Evolutionary conservation across 768 basidiomycete genomes (phyloP).

Genomic region (Lactifluus echinatus): DNA sequence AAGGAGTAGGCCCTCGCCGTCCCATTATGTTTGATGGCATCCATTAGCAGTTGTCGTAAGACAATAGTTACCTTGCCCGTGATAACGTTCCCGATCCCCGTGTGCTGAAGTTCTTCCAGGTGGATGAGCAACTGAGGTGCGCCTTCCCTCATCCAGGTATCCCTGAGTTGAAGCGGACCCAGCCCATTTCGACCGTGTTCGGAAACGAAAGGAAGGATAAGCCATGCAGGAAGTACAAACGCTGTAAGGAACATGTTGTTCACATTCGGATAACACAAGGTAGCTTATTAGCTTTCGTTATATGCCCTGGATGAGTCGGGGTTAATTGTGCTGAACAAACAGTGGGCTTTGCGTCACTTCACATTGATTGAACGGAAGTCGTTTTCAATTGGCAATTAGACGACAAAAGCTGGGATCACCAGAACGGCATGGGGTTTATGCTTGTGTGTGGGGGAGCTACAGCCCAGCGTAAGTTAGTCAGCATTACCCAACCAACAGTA

Average conservation of each 20-base stretch:
- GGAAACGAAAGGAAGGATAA: background rate
- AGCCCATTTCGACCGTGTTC: slow-evolving; percentile 12
- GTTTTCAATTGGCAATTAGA: no score
- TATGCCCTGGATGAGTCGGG: background rate
- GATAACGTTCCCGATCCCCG: slow-evolving; percentile 10
- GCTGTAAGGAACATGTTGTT: background rate
- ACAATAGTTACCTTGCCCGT: slow-evolving; percentile 8
- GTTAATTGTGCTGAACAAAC: no score
- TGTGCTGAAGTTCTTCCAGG: slow-evolving; percentile 4
- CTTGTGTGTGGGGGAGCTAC: no score
- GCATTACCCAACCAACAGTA: no score
- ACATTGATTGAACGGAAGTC: no score
- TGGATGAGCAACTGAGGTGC: background rate
- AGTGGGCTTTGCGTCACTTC: no score
- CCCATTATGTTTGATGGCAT: background rate
- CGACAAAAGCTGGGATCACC: no score
- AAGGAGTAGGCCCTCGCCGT: background rate
- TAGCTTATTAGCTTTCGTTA: background rate
- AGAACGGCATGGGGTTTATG: no score
- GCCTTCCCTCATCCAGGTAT: background rate
- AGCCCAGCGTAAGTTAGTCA: no score
- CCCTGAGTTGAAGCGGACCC: background rate
- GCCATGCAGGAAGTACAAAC: background rate
- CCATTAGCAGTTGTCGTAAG: slow-evolving; percentile 8
- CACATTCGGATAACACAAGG: no score